These are phyloP conservation scores for Fusarium buharicum DNA, from an alignment of 2,329 filamentous ascomycete genomes.

Conservation along the genomic window DNA sequence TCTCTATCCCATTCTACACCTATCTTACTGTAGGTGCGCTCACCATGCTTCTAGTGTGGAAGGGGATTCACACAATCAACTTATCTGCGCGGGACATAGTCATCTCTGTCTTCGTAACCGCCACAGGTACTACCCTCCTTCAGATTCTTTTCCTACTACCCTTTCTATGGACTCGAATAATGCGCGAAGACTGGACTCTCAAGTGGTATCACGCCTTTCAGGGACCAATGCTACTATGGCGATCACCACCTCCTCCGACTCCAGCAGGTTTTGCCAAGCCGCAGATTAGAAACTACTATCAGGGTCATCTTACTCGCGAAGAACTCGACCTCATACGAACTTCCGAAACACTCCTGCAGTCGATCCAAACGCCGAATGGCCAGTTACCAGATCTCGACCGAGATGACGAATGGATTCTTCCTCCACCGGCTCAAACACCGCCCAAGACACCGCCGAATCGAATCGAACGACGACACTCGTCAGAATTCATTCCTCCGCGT, in stretches of 20 bases:
- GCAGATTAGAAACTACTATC: constrained; percentile 60
- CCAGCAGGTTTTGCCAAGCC: constrained; percentile 55
- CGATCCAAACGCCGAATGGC: constrained; percentile 46
- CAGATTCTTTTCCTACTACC: constrained; percentile 62
- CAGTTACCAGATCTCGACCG: constrained; percentile 43
- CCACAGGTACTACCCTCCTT: constrained; percentile 55
- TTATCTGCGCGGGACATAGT: constrained; percentile 41
- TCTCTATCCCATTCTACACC: constrained; percentile 52
- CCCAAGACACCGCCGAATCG: constrained; percentile 23
- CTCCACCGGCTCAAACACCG: constrained; percentile 45
- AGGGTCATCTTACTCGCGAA: constrained; percentile 58
- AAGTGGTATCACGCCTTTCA: constrained; percentile 59
- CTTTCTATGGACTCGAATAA: constrained; percentile 61
- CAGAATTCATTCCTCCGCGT: constrained; percentile 47
- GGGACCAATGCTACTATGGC: constrained; percentile 59
- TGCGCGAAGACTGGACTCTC: constrained; percentile 63
- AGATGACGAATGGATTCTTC: constrained; percentile 49
- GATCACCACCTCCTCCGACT: constrained; percentile 50
- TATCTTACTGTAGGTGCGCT: constrained; percentile 52
- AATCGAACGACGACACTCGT: constrained; percentile 12
- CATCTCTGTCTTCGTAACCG: constrained; percentile 57
- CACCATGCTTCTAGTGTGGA: constrained; percentile 64
- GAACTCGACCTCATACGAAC: constrained; percentile 54
- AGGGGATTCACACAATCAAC: constrained; percentile 47
- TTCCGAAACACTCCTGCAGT: constrained; percentile 50